A percentile compares a stretch with the other conserved stretches of the same genome.
phyloP scores from a whole-genome alignment of 208 protist species.

The Naegleria lovaniensis region DNA sequence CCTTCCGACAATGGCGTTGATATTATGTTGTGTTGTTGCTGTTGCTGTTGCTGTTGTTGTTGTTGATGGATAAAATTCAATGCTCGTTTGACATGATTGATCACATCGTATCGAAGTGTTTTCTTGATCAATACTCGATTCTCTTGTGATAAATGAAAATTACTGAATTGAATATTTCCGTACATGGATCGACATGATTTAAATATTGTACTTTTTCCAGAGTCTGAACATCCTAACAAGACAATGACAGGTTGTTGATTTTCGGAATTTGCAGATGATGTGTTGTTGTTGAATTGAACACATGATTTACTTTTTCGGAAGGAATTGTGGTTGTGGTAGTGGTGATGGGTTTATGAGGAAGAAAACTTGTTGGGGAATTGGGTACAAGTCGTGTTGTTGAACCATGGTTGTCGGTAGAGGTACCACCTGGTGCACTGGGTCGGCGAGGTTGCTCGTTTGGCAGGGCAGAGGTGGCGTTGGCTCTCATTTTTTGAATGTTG shows the following conservation, averaged over 20 bases:
- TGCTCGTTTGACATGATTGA: background rate
- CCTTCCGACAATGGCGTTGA: background rate
- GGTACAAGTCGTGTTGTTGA: too few relatives aligned
- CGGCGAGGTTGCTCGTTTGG: too few relatives aligned
- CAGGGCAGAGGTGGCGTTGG: too few relatives aligned
- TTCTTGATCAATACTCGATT: background rate
- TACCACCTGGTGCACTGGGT: too few relatives aligned
- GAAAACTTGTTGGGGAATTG: too few relatives aligned
- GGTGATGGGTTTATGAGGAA: background rate
- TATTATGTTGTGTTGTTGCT: background rate
- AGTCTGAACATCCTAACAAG: background rate
- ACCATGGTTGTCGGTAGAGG: too few relatives aligned
- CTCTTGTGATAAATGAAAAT: background rate
- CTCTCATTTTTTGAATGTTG: too few relatives aligned
- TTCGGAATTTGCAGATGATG: too few relatives aligned
- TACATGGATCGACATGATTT: background rate
- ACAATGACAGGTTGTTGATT: background rate
- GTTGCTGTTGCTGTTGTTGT: background rate
- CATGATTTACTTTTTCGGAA: too few relatives aligned
- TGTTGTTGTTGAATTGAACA: background rate
- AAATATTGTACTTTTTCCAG: background rate
- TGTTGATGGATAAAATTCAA: background rate
- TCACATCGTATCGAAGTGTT: background rate
- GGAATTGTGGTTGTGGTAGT: background rate
- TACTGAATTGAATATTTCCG: background rate